Evolutionary conservation across 805 yeast genomes (phyloP).

Genomic region (Yarrowia sp.): DNA sequence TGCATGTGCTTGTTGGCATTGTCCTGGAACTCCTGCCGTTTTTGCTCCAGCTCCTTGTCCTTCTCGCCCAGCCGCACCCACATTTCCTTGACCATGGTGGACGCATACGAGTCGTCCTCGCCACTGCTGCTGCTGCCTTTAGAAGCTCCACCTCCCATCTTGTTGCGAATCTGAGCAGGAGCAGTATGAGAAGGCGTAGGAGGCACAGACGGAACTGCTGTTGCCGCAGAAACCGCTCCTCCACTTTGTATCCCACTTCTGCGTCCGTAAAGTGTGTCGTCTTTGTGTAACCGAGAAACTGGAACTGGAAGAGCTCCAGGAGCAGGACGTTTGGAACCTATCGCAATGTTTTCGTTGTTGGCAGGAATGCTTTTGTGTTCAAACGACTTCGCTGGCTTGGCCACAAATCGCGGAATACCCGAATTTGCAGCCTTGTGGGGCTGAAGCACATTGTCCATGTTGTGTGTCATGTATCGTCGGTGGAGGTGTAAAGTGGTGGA

Average conservation of each 20-base stretch:
- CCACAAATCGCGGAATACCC: slow-evolving; percentile 7
- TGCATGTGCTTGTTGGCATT: slow-evolving; percentile 19
- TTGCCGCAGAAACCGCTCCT: neutral
- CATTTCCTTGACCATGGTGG: slow-evolving; percentile 3
- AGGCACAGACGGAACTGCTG: neutral
- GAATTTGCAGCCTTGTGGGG: slow-evolving; percentile 4
- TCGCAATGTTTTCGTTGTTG: neutral
- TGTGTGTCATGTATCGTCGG: neutral
- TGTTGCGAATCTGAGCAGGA: slow-evolving; percentile 4
- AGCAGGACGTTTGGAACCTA: neutral
- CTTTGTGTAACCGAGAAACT: neutral
- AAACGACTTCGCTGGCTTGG: neutral
- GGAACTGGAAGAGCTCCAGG: neutral
- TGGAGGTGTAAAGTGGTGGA: neutral
- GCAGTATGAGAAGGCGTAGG: slow-evolving; percentile 10
- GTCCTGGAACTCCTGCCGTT: slow-evolving; percentile 19
- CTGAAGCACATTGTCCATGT: slow-evolving; percentile 12
- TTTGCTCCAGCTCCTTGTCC: slow-evolving; percentile 19
- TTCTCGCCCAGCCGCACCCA: slow-evolving; percentile 4
- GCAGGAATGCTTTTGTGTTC: neutral
- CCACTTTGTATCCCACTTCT: neutral
- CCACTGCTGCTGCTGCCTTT: neutral
- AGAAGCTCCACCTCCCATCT: neutral
- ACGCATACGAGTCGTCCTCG: neutral
- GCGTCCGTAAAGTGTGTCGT: slow-evolving; percentile 2